Conservation (phyloP, 345 rosid genomes). For the Trapa bicornis region DNA sequence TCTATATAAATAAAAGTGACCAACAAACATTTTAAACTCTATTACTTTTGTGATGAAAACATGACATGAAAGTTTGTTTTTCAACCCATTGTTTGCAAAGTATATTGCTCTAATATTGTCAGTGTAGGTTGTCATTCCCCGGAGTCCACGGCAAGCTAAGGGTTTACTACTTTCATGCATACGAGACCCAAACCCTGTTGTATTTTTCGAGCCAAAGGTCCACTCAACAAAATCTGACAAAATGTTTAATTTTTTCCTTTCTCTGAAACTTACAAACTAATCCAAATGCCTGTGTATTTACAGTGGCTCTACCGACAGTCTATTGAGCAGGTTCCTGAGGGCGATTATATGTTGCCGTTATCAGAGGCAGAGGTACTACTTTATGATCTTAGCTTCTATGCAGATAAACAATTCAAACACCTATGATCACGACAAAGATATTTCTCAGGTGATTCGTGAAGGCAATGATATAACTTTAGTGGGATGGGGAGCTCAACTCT, state of each 20-base stretch:
- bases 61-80: background rate
- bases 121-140: constrained; percentile 68
- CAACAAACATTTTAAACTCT: background rate
- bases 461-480: constrained; percentile 83
- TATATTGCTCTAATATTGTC: background rate
- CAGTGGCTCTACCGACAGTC: constrained; percentile 90
- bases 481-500: constrained; percentile 94
- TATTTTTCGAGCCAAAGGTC: constrained; percentile 91
- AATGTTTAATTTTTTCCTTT: background rate
- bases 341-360: constrained; percentile 80
- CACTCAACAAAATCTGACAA: background rate
- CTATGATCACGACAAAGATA: constrained; percentile 3
- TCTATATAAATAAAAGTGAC: background rate
- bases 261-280: constrained; percentile 1
- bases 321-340: constrained; percentile 80
- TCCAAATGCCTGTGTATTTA: constrained; percentile 8
- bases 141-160: constrained; percentile 80
- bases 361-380: constrained; percentile 69
- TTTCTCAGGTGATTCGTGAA: constrained; percentile 55
- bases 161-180: constrained; percentile 67
- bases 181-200: constrained; percentile 75
- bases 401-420: constrained; percentile 7
- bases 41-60: background rate
- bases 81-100: background rate
- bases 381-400: background rate